Evolutionary conservation across 169 alveolate genomes (phyloP), one percentile per base, ranked within the genome.

Genomic region (Eimeria maxima): DNA sequence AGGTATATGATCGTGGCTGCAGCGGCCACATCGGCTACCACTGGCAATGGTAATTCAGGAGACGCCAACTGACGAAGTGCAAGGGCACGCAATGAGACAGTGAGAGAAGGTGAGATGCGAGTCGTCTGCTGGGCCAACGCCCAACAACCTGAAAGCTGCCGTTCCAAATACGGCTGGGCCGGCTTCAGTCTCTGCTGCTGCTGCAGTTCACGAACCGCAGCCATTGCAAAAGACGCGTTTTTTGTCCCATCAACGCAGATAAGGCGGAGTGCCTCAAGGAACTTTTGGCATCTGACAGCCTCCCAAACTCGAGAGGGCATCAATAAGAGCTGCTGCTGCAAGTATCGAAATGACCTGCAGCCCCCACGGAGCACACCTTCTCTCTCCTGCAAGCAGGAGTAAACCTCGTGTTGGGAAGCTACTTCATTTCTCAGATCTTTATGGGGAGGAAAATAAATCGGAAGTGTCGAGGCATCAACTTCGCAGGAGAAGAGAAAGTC

Each of bases 251-350:
- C 93, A 20, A 86, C 33, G 42, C 8, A 53, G 33, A 86, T 57
- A 24, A 86, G 80, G 63, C 93, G 93, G 27, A 57, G 80, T 20
- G 93, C 93, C 60, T 60, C 80, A 24, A 86, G 93, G 65, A 86
- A 86, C 69, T 60, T 45, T 29, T 45, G 93, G 80, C 80, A 60
- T 27, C 93, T 86, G 42, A 47, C 80, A 47, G 93, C 93, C 33
- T 86, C 93, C 74, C 93, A 86, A 11, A 86, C 93, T 53, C 93
- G 78, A 22, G 93, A 86, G 24, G 93, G 93, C 80, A 57, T 20
- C 80, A 86, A 24, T 53, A 86, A 20, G 57, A 86, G 74, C 74
- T 60, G 74, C 93, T 86, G 93, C 11, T 86, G 93, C 81, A 86
- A 55, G 38, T 60, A 22, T 38, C 60, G 93, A 60, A 86, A 80